Conservation (phyloP, 768 basidiomycete genomes). For the Leccinum disarticulatum region DNA sequence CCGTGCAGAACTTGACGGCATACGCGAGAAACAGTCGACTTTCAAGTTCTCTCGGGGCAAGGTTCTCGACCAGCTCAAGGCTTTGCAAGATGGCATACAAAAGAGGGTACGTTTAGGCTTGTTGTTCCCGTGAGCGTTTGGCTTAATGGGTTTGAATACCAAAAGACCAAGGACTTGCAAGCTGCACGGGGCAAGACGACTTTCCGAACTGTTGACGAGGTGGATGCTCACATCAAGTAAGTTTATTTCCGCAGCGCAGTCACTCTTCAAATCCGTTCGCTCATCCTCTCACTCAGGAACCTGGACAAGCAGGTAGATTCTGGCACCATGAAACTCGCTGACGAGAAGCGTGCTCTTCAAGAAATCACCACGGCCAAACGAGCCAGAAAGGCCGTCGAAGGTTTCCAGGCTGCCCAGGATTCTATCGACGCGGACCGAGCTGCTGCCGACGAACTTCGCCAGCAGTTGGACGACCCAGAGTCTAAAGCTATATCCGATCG, state of each 20-base stretch:
- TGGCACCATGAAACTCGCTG: conserved; percentile 86
- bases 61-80: conserved; percentile 75
- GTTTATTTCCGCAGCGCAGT: conserved; percentile 29
- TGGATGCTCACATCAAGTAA: conserved; percentile 85
- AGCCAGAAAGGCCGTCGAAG: conserved; percentile 71
- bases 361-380: conserved; percentile 81
- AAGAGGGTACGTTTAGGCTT: conserved; percentile 62
- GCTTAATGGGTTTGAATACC: conserved; percentile 4
- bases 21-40: conserved; percentile 77
- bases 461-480: conserved; percentile 89
- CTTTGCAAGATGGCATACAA: conserved; percentile 71
- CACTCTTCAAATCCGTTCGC: conserved; percentile 1
- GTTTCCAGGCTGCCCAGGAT: conserved; percentile 76
- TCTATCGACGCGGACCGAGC: conserved; percentile 77
- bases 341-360: conserved; percentile 92
- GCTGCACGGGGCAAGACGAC: conserved; percentile 72
- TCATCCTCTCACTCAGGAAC: conserved; percentile 45
- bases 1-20: conserved; percentile 74
- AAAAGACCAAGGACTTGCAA: conserved; percentile 84
- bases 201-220: conserved; percentile 81
- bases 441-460: conserved; percentile 73
- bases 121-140: background rate
- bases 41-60: conserved; percentile 71
- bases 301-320: conserved; percentile 92
- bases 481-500: conserved; percentile 76